Percentiles rank a stretch among this genome's conserved stretches.
phyloP scores from a whole-genome alignment of 2,329 filamentous ascomycete species.

The Passalora sequoiae region DNA sequence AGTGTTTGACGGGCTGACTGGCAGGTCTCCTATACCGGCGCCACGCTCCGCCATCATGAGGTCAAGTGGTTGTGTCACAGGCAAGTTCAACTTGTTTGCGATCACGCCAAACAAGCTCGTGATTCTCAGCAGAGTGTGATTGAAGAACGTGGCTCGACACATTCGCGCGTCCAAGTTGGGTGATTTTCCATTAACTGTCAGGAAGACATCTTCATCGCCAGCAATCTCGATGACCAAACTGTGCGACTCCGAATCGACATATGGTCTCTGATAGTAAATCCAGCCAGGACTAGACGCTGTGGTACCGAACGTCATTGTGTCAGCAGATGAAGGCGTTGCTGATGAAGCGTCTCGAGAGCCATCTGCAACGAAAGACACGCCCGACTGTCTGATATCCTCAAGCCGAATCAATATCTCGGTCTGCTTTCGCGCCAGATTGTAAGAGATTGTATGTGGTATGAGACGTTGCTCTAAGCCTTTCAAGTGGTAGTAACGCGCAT shows the following conservation, averaged over 20 bases:
- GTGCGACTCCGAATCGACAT: slow-evolving; percentile 66
- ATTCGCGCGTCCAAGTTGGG: slow-evolving; percentile 13
- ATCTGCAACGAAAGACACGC: slow-evolving; percentile 62
- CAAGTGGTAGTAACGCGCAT: slow-evolving; percentile 89
- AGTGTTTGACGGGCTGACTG: slow-evolving; percentile 63
- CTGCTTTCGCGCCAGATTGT: slow-evolving; percentile 63
- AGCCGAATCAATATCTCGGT: slow-evolving; percentile 75
- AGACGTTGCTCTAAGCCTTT: slow-evolving; percentile 85
- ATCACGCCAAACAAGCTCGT: slow-evolving; percentile 72
- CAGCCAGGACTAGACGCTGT: slow-evolving; percentile 41
- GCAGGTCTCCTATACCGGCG: slow-evolving; percentile 58
- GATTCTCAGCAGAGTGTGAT: slow-evolving; percentile 64
- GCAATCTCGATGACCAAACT: slow-evolving; percentile 79
- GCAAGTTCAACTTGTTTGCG: slow-evolving; percentile 70
- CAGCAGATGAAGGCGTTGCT: slow-evolving; percentile 11
- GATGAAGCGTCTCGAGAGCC: slow-evolving; percentile 24
- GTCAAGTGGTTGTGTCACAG: slow-evolving; percentile 55
- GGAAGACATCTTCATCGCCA: slow-evolving; percentile 50
- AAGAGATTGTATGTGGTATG: slow-evolving; percentile 69
- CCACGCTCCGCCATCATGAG: slow-evolving; percentile 57
- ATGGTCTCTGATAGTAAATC: slow-evolving; percentile 79
- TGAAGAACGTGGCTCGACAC: slow-evolving; percentile 63
- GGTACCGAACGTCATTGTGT: slow-evolving; percentile 12
- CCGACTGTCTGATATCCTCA: slow-evolving; percentile 84
- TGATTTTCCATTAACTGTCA: slow-evolving; percentile 17